Conservation (phyloP, 2,329 filamentous ascomycete species). For the Penicillium sp. region DNA sequence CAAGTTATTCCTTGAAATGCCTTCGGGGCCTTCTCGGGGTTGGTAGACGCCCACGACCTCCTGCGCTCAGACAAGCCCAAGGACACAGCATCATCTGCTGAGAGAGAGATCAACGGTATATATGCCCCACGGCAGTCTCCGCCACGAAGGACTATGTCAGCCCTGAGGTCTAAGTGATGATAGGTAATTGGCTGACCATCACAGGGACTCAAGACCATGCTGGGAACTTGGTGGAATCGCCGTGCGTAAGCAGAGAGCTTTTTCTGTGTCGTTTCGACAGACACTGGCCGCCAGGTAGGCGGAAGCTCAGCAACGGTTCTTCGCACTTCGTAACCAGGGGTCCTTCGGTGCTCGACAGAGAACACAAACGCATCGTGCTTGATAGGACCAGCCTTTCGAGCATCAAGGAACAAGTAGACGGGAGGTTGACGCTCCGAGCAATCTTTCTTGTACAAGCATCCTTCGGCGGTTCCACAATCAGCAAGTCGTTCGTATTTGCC, state of each 20-base stretch:
- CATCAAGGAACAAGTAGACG: slow-evolving; percentile 61
- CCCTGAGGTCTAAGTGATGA: not conserved
- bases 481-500: slow-evolving; percentile 55
- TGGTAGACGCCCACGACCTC: not conserved
- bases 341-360: slow-evolving; percentile 47
- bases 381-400: slow-evolving; percentile 48
- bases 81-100: slow-evolving; percentile 17
- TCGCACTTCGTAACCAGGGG: slow-evolving; percentile 50
- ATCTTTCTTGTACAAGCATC: slow-evolving; percentile 53
- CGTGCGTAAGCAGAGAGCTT: not conserved
- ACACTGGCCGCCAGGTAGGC: not conserved
- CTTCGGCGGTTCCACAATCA: slow-evolving; percentile 58
- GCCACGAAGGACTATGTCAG: not conserved
- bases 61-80: slow-evolving; percentile 33
- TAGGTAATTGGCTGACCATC: not conserved
- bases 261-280: not conserved
- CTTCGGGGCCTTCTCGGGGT: not conserved
- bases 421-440: slow-evolving; percentile 9
- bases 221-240: not conserved
- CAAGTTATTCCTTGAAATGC: not conserved
- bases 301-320: slow-evolving; percentile 42
- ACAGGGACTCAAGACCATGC: not conserved
- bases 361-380: slow-evolving; percentile 59
- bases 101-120: slow-evolving; percentile 31
- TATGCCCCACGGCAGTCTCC: slow-evolving; percentile 33